Base-by-base conservation (phyloP, 306 rosid genomes). In the Vigna hirtella region DNA sequence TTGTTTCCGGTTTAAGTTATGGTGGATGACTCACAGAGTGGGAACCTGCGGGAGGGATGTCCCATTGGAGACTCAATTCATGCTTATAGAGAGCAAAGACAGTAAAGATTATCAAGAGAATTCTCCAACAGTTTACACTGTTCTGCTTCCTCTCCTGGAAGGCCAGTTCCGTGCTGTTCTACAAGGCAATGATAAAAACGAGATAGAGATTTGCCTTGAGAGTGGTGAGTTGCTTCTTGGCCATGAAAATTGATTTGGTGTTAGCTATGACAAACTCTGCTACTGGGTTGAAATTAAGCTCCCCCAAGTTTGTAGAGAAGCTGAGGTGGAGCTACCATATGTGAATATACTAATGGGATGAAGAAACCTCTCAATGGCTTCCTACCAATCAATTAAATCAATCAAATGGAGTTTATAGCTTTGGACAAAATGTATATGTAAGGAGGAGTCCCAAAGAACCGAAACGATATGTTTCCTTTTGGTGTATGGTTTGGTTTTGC, bases 1-100 rank as follows among this genome's bases (percentile, higher is more conserved):
- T 82, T 90, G 91, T 64, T 95, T 95, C 81, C 96, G 99, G 48
- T 95, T 95, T 88, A 93, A 93, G 89, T 83, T 95, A 73, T 95
- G 99, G 99, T 95, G 99, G 99, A 95, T 95, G 99, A 93, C 99
- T n/a, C 99, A 96, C 49, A 93, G 96, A 72, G 91, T 91, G 96
- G 99, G 99, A 75, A 87, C 87, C 17, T 87, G 86, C 78, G 99
- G 97, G 57, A 87, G 74, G 80, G 99, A 96, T 69, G 83, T 96
- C 69, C 99, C 99, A 53, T 59, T 96, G 48, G 99, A 96, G 91
- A 96, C 99, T 9, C 99, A 96, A 22, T 96, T 93, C 87, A 79
- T 96, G 91, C 92, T 96, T 4, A 88, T 96, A 61, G 99, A 96
- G 86, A 90, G 89, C 86, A 83, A 91, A 82, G 87, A 76, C 12